These are phyloP conservation scores for Hansenula sp. DNA, from an alignment of 1,139 yeast species.

Conservation along the genomic window DNA sequence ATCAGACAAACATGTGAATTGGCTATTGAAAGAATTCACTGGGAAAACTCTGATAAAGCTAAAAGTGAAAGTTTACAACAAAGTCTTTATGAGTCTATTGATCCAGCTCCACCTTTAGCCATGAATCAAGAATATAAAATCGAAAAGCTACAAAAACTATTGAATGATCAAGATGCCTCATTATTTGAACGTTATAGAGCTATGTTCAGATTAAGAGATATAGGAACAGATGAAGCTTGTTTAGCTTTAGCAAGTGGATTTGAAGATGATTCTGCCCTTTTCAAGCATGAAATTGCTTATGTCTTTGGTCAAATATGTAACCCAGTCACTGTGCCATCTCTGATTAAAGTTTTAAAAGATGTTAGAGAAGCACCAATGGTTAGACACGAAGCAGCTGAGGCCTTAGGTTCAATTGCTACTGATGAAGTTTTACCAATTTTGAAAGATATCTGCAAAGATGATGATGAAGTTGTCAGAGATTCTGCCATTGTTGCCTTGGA, in stretches of 20 bases:
- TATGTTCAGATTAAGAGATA: conserved; percentile 95
- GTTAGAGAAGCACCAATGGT: conserved; percentile 93
- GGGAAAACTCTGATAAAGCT: conserved; percentile 75
- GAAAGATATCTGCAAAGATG: conserved; percentile 72
- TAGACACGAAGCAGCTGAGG: conserved; percentile 99
- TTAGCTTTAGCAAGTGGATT: conserved; percentile 89
- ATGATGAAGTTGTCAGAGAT: conserved; percentile 89
- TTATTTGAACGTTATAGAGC: conserved; percentile 96
- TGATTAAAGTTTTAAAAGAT: conserved; percentile 76
- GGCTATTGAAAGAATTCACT: conserved; percentile 89
- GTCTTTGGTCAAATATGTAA: conserved; percentile 96
- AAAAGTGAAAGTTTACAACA: conserved; percentile 64
- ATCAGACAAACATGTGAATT: conserved; percentile 97
- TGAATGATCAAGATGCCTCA: conserved; percentile 75
- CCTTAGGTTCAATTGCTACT: conserved; percentile 95
- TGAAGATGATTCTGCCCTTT: conserved; percentile 84
- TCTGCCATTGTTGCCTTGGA: conserved; percentile 96
- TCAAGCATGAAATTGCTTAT: conserved; percentile 97
- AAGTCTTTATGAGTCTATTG: conserved; percentile 82
- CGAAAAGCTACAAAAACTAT: conserved; percentile 57
- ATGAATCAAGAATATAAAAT: conserved; percentile 54
- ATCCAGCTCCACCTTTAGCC: conserved; percentile 97
- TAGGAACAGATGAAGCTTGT: conserved; percentile 91
- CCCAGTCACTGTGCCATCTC: conserved; percentile 87
- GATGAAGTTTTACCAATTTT: conserved; percentile 91